A percentile compares a stretch with the other conserved stretches of the same genome.
phyloP scores from a whole-genome alignment of 441 rosid species.

The Erysimum pusillum region DNA sequence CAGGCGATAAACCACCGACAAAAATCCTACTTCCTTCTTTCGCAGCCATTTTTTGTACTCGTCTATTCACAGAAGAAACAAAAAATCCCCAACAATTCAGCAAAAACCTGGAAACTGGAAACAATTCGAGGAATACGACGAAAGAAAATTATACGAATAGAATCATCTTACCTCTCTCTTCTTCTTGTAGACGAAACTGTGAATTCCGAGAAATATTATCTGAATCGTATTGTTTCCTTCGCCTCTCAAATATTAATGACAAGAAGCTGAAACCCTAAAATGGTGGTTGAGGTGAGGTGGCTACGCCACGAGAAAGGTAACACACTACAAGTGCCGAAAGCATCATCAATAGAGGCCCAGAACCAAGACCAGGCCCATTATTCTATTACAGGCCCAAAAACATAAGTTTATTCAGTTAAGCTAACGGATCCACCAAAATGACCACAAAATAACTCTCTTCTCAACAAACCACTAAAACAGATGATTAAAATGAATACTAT shows the following conservation, averaged over 20 bases:
- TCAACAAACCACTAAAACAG: no score
- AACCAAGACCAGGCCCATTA: background rate
- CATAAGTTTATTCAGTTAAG: background rate
- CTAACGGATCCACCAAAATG: no score
- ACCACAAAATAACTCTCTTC: no score
- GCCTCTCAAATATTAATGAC: conserved; percentile 19
- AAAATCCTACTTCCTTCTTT: conserved; percentile 87
- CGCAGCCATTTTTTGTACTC: conserved; percentile 59
- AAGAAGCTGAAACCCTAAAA: conserved; percentile 28
- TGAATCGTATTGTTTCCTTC: conserved; percentile 13
- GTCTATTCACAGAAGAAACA: background rate
- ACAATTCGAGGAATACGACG: background rate
- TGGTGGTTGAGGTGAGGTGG: background rate
- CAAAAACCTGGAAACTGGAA: conserved; percentile 19
- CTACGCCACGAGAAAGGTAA: background rate
- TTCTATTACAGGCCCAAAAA: background rate
- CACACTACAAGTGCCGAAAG: background rate
- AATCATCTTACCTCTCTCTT: conserved; percentile 32
- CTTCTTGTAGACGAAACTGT: conserved; percentile 5
- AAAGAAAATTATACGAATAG: background rate
- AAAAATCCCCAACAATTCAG: background rate
- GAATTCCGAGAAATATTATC: conserved; percentile 6
- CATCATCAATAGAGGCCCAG: background rate
- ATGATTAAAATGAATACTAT: no score
- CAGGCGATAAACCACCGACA: conserved; percentile 92